These are phyloP conservation scores for Yamadazyma scolyti DNA, from an alignment of 805 yeast genomes.

Conservation along the genomic window DNA sequence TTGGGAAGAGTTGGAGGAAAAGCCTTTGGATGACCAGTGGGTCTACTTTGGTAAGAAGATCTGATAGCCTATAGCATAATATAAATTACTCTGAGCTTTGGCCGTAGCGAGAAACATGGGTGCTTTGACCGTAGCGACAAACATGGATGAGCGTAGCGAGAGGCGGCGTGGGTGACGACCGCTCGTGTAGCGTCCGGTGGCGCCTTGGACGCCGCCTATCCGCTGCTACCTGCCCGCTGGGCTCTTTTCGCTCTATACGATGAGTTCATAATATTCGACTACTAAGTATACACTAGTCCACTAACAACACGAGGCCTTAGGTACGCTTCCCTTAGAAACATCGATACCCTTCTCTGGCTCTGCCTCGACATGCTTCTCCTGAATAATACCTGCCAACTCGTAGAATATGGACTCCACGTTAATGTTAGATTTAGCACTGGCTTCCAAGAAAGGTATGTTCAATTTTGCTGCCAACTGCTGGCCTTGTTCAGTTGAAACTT, in stretches of 20 bases:
- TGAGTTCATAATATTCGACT: too few relatives aligned
- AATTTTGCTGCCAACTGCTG: constrained; percentile 81
- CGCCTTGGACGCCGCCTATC: too few relatives aligned
- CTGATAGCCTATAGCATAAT: too few relatives aligned
- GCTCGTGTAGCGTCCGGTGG: too few relatives aligned
- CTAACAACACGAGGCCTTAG: constrained; percentile 40
- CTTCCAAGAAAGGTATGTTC: constrained; percentile 89
- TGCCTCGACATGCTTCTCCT: constrained; percentile 63
- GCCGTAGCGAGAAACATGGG: too few relatives aligned
- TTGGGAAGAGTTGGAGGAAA: constrained; percentile 81
- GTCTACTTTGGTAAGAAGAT: constrained; percentile 68
- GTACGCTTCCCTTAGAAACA: constrained; percentile 29
- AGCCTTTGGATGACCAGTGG: constrained; percentile 83
- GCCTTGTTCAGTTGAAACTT: constrained; percentile 87
- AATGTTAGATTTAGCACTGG: constrained; percentile 90
- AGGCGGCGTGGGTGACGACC: too few relatives aligned
- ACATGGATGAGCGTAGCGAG: too few relatives aligned
- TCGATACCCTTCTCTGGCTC: constrained; percentile 33
- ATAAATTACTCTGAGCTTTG: too few relatives aligned
- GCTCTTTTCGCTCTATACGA: too few relatives aligned
- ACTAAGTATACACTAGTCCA: too few relatives aligned
- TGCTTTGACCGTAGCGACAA: too few relatives aligned
- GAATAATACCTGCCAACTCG: constrained; percentile 81
- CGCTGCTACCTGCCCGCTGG: too few relatives aligned
- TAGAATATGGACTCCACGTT: constrained; percentile 91